phyloP scores from a whole-genome alignment of 2,329 filamentous ascomycete species.

The Acephala macrosclerotiorum region DNA sequence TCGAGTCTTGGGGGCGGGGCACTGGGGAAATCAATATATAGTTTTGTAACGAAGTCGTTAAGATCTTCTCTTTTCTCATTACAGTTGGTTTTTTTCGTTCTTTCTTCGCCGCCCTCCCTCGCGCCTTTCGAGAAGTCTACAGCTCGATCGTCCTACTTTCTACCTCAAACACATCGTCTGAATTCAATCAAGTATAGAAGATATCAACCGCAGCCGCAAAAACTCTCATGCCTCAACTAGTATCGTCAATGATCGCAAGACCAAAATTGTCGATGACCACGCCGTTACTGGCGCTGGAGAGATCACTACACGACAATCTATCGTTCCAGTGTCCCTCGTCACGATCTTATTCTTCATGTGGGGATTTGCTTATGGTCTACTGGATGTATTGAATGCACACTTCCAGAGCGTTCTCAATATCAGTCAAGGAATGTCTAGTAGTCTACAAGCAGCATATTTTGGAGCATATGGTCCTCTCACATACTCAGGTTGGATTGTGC shows the following conservation, averaged over 20 bases:
- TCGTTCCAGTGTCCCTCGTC: slow-evolving; percentile 57
- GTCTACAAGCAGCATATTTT: slow-evolving; percentile 75
- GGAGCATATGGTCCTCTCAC: slow-evolving; percentile 73
- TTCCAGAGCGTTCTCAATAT: slow-evolving; percentile 63
- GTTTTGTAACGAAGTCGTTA: slow-evolving; percentile 4
- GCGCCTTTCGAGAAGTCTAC: not conserved
- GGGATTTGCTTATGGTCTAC: slow-evolving; percentile 87
- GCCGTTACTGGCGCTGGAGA: slow-evolving; percentile 64
- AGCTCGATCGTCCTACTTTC: not conserved
- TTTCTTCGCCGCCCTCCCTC: not conserved
- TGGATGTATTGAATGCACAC: slow-evolving; percentile 76
- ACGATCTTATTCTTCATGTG: slow-evolving; percentile 85
- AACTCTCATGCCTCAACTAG: not conserved
- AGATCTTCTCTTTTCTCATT: not conserved
- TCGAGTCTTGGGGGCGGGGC: not conserved
- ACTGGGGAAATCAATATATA: not conserved
- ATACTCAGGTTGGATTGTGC: slow-evolving; percentile 71
- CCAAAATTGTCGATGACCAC: slow-evolving; percentile 66
- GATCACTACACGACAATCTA: slow-evolving; percentile 73
- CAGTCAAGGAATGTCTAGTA: slow-evolving; percentile 65
- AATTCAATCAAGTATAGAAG: not conserved
- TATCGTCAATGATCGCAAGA: not conserved
- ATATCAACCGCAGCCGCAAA: not conserved
- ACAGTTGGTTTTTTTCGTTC: not conserved
- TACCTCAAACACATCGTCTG: not conserved